Evolutionary conservation across 495 filamentous ascomycete genomes (phyloP).

Genomic region (Penicillium dipodomyicola): DNA sequence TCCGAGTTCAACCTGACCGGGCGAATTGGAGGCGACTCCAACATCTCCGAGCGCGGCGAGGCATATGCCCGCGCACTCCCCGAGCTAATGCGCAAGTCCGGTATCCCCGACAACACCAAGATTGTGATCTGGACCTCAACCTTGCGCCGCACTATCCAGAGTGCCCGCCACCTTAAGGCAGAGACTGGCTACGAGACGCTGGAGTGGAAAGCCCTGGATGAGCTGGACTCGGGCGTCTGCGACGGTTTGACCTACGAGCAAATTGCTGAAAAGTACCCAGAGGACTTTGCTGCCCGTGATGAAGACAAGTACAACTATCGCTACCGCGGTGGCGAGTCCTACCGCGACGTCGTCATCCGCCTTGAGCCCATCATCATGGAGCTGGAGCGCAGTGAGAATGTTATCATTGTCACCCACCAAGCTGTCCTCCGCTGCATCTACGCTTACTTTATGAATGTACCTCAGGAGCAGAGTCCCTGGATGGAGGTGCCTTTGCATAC

Average conservation of each 20-base stretch:
- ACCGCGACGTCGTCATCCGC: slow-evolving; percentile 95
- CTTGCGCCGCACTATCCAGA: slow-evolving; percentile 86
- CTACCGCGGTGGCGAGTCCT: slow-evolving; percentile 94
- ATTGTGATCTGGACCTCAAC: slow-evolving; percentile 98
- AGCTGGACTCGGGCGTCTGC: slow-evolving; percentile 94
- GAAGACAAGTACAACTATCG: slow-evolving; percentile 99
- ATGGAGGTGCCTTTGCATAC: slow-evolving; percentile 95
- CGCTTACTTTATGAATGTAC: slow-evolving; percentile 96
- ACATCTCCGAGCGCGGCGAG: slow-evolving; percentile 81
- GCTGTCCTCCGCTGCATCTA: slow-evolving; percentile 96
- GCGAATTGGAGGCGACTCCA: slow-evolving; percentile 86
- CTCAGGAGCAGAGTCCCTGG: slow-evolving; percentile 92
- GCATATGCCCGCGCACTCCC: slow-evolving; percentile 81
- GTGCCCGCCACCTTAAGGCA: slow-evolving; percentile 68
- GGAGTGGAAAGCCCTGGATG: slow-evolving; percentile 97
- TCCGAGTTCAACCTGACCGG: slow-evolving; percentile 86
- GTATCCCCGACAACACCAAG: slow-evolving; percentile 70
- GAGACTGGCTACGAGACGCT: slow-evolving; percentile 78
- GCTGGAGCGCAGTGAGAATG: slow-evolving; percentile 90
- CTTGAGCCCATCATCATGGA: slow-evolving; percentile 99
- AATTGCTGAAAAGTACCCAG: slow-evolving; percentile 84
- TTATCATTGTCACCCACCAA: slow-evolving; percentile 97
- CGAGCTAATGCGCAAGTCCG: slow-evolving; percentile 71
- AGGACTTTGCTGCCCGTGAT: slow-evolving; percentile 91
- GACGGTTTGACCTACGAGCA: slow-evolving; percentile 94